Base-by-base conservation (phyloP, 345 rosid species). In the Euclidium syriacum region DNA sequence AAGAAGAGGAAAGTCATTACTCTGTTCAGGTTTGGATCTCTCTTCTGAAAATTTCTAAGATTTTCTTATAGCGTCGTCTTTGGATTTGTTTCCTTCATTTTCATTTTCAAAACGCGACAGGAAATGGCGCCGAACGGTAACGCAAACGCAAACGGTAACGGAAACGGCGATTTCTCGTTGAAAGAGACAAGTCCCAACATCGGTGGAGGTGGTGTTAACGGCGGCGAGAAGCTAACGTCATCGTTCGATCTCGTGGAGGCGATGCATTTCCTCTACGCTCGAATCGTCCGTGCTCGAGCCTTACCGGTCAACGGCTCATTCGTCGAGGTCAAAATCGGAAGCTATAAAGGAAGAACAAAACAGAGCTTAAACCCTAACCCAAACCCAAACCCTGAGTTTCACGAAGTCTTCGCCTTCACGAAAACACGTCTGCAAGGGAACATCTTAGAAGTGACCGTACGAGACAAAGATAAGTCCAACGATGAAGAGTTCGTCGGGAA, bases 91-190 rank as follows among this genome's bases (percentile, higher is more conserved):
- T 35, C 46, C n/a, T n/a, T n/a, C n/a, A n/a, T n/a, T n/a, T n/a
- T n/a, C n/a, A 6, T 6, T 29, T 26, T 40, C 38, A 26, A 39
- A 24, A 8, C 12, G 5, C 23, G 3, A 4, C 16, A 22, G 43
- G 22, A 46, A 47, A 61, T 61, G 66, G 14, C 66, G 33, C 25
- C 10, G 39, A 58, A 17, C 39, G 51, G 42, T 8, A 43, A 35
- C 41, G 58, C 27, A 19, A 52, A 38, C 61, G 34, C 44, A n/a
- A 55, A 22, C 34, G 20, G 7, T 5, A 15, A 12, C 17, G 17
- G 22, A 7, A 18, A 19, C 11, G 27, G 11, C 6, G 60, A 56
- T 42, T 38, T 12, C 10, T 38, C 47, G 5, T 7, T 52, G 40
- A 32, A 52, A 20, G 58, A 52, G 40, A 32, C 58, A 8, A 17